Percentiles rank a stretch among this genome's conserved stretches.
Conservation (phyloP, 2,329 filamentous ascomycete genomes). For the Periconia digitata region DNA sequence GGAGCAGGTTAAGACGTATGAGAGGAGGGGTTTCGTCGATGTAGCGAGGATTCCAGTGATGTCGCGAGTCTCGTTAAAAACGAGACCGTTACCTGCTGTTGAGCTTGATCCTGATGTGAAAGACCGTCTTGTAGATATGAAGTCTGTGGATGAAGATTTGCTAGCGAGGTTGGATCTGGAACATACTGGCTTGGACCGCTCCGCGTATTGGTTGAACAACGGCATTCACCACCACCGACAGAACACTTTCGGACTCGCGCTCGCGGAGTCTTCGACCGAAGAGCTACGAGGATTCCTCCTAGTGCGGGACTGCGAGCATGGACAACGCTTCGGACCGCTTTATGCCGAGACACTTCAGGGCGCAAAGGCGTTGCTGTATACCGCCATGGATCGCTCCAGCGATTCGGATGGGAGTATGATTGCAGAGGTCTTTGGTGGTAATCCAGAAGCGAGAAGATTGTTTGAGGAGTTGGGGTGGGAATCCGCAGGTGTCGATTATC, state of each 20-base stretch:
- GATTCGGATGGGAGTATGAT: constrained; percentile 22
- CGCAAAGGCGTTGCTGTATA: constrained; percentile 26
- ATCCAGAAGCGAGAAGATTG: constrained; percentile 26
- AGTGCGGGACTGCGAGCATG: constrained; percentile 33
- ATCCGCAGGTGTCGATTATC: constrained; percentile 31
- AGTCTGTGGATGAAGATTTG: constrained; percentile 17
- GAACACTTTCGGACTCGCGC: constrained; percentile 31
- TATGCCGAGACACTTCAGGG: constrained; percentile 31
- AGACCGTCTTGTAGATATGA: constrained; percentile 23
- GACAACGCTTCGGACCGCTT: constrained; percentile 40
- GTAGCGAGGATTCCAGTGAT: constrained; percentile 30
- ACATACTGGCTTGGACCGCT: constrained; percentile 36
- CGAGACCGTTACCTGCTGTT: constrained; percentile 6
- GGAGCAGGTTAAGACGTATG: constrained; percentile 41
- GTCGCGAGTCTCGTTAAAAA: constrained; percentile 19
- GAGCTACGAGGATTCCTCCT: constrained; percentile 32
- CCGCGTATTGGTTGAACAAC: constrained; percentile 32
- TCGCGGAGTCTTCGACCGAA: constrained; percentile 13
- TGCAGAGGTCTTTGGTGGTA: constrained; percentile 40
- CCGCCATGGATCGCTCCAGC: constrained; percentile 25
- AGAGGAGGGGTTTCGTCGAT: constrained; percentile 35
- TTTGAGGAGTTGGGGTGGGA: constrained; percentile 40
- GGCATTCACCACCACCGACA: constrained; percentile 20
- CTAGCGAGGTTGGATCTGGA: constrained; percentile 29
- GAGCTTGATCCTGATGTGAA: constrained; percentile 5